A percentile compares a stretch with the other conserved stretches of the same genome.
Evolutionary conservation across 768 basidiomycete genomes (phyloP).

Genomic region (Kwoniella mangroviensis): DNA sequence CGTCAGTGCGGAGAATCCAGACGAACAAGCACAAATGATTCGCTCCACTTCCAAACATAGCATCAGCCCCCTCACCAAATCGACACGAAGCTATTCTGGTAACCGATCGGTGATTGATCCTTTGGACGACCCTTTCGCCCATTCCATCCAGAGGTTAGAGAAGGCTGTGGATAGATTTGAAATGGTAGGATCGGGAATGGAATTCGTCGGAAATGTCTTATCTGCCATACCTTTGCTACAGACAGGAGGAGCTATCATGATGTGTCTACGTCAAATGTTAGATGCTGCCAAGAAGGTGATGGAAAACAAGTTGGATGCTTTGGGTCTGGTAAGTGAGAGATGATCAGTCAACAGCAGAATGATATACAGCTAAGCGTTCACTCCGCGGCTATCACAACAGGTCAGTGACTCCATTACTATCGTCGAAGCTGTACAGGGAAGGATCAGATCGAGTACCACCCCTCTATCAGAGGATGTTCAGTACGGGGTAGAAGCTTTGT

Average conservation of each 20-base stretch:
- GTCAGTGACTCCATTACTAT: slow-evolving; percentile 21
- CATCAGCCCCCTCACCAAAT: not conserved
- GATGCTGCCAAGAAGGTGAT: slow-evolving; percentile 2
- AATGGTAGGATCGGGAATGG: not conserved
- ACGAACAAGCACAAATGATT: not conserved
- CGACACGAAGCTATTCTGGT: not conserved
- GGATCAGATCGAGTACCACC: not conserved
- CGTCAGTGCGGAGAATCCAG: not conserved
- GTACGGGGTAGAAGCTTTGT: slow-evolving; percentile 8
- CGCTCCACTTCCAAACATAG: not conserved
- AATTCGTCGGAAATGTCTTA: slow-evolving; percentile 7
- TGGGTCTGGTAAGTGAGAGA: slow-evolving; percentile 15
- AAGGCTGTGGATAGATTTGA: slow-evolving; percentile 8
- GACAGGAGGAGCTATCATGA: slow-evolving; percentile 6
- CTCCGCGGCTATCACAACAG: too few species aligned
- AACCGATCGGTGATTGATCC: not conserved
- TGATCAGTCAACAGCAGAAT: too few species aligned
- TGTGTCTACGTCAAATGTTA: slow-evolving; percentile 7
- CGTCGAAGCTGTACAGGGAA: slow-evolving; percentile 10
- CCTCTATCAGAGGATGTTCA: slow-evolving; percentile 9
- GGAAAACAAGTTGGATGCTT: slow-evolving; percentile 12
- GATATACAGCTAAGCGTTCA: too few species aligned
- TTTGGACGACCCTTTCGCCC: not conserved
- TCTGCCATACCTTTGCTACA: slow-evolving; percentile 5
- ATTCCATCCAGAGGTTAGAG: slow-evolving; percentile 9